Percentiles rank a stretch among this genome's conserved stretches.
These are phyloP conservation scores for Xylariaceae sp. DNA, from an alignment of 2,329 filamentous ascomycete genomes.

Conservation along the genomic window DNA sequence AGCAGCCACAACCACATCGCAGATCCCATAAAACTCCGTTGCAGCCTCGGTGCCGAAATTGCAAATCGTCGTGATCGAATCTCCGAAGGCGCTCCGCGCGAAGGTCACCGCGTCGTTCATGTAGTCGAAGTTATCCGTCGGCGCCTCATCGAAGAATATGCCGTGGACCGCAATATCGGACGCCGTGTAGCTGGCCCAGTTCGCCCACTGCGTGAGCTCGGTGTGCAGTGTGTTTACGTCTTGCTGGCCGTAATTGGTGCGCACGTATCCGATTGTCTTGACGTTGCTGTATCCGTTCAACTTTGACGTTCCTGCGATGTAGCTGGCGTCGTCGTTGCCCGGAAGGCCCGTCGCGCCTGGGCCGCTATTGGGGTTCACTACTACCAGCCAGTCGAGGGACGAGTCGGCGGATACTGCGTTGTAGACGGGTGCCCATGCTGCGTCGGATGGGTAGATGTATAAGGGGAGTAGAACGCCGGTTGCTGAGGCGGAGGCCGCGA, in stretches of 20 bases:
- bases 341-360: slow-evolving; percentile 33
- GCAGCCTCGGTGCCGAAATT: slow-evolving; percentile 9
- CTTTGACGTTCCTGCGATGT: slow-evolving; percentile 33
- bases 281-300: slow-evolving; percentile 39
- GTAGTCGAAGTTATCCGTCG: slow-evolving; percentile 23
- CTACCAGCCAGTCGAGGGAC: slow-evolving; percentile 13
- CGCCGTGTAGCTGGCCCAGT: slow-evolving; percentile 31
- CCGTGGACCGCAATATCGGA: slow-evolving; percentile 31
- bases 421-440: slow-evolving; percentile 11
- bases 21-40: slow-evolving; percentile 7
- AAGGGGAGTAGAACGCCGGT: slow-evolving; percentile 14
- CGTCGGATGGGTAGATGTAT: slow-evolving; percentile 12
- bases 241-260: slow-evolving; percentile 33
- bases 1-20: slow-evolving; percentile 12
- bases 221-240: slow-evolving; percentile 31
- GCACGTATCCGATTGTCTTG: slow-evolving; percentile 40
- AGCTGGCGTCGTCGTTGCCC: slow-evolving; percentile 27
- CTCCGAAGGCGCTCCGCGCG: slow-evolving; percentile 11
- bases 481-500: slow-evolving; percentile 3
- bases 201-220: slow-evolving; percentile 37
- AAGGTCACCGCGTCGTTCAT: slow-evolving; percentile 2
- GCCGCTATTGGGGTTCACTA: slow-evolving; percentile 30
- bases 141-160: slow-evolving; percentile 40
- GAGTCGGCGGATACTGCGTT: slow-evolving; percentile 3
- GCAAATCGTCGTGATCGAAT: slow-evolving; percentile 6